Conservation (phyloP, 2,329 filamentous ascomycete genomes). For the Alternaria arborescens region DNA sequence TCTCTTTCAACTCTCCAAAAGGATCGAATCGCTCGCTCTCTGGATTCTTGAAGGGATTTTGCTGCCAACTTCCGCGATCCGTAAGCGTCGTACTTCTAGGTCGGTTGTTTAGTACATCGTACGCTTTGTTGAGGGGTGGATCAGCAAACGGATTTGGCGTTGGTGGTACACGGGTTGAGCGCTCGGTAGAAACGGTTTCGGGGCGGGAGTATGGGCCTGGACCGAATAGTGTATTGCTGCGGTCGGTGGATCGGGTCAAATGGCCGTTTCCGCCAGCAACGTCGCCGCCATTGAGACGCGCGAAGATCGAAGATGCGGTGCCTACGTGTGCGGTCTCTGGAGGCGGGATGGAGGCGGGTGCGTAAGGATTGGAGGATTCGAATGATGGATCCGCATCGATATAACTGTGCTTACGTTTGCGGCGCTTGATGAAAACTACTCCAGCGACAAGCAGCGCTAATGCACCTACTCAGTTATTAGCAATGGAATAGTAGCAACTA, state of each 20-base stretch:
- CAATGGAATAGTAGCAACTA: neutral
- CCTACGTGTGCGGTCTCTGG: conserved; percentile 37
- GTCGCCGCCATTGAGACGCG: conserved; percentile 9
- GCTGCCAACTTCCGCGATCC: conserved; percentile 44
- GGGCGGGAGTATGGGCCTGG: conserved; percentile 38
- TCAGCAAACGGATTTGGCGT: conserved; percentile 49
- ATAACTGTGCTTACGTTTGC: conserved; percentile 28
- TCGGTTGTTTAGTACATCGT: conserved; percentile 44
- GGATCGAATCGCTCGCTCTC: conserved; percentile 49
- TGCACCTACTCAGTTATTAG: conserved; percentile 30
- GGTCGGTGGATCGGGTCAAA: conserved; percentile 35
- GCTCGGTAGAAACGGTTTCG: conserved; percentile 44
- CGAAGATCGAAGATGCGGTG: conserved; percentile 20
- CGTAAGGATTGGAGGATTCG: conserved; percentile 39
- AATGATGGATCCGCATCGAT: conserved; percentile 29
- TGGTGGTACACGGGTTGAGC: conserved; percentile 17
- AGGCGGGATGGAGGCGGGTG: conserved; percentile 26
- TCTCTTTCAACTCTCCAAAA: conserved; percentile 48
- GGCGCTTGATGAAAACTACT: conserved; percentile 36
- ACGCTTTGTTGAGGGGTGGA: conserved; percentile 48
- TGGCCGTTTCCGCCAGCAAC: conserved; percentile 17
- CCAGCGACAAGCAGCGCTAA: conserved; percentile 36
- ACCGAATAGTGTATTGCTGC: conserved; percentile 40
- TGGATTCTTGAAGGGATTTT: conserved; percentile 48
- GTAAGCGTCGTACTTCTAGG: conserved; percentile 47